A percentile compares a stretch with the other conserved stretches of the same genome.
Evolutionary conservation across 129 eudicot genomes (phyloP).

Genomic region (Lactuca saligna): DNA sequence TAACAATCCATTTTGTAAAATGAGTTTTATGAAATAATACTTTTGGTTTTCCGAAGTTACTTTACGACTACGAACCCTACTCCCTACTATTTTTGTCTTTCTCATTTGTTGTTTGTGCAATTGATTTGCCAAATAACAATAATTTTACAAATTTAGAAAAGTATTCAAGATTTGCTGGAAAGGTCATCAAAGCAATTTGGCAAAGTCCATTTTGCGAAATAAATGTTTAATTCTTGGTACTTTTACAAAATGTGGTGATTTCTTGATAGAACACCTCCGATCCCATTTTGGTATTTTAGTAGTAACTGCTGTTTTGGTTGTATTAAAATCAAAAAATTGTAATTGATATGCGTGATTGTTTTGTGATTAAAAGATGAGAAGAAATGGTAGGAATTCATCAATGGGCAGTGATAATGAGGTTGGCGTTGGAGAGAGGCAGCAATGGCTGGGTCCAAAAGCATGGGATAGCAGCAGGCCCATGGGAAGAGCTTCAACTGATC

Average conservation of each 20-base stretch:
- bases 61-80: background rate
- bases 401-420: conserved; percentile 64
- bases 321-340: background rate
- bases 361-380: conserved; percentile 46
- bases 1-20: no score
- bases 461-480: conserved; percentile 64
- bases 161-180: no score
- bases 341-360: conserved; percentile 1
- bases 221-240: background rate
- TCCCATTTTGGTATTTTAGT: background rate
- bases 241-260: background rate
- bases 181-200: no score
- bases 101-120: no score
- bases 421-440: conserved; percentile 49
- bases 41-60: background rate
- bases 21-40: no score
- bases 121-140: no score
- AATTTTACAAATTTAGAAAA: no score
- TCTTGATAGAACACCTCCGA: background rate
- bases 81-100: no score
- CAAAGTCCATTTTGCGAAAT: background rate
- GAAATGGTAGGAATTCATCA: conserved; percentile 61
- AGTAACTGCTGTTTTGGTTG: no score
- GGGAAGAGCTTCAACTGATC: conserved; percentile 75
- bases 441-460: conserved; percentile 63